Percentiles rank a stretch among this genome's conserved stretches.
Conservation (phyloP, 2,329 filamentous ascomycete species). For the Phaeosphaeria sp. region DNA sequence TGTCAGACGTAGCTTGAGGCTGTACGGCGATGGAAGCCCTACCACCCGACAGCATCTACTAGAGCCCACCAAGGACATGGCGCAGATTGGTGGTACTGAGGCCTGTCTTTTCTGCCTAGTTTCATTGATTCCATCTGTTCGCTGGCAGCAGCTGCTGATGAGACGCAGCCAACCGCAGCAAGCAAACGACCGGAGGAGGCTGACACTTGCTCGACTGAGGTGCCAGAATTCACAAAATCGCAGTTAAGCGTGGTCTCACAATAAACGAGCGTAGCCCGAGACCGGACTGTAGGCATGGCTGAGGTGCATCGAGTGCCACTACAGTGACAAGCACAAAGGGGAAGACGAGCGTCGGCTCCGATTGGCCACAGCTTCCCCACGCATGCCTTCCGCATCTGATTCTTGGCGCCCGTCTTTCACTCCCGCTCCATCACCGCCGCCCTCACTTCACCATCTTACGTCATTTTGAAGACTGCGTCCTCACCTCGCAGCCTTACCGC, state of each 20-base stretch:
- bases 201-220: background rate
- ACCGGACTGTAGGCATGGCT: background rate
- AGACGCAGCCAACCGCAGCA: background rate
- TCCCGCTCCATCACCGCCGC: conserved; percentile 4
- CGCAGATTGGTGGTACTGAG: background rate
- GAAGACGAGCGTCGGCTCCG: conserved; percentile 3
- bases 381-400: conserved; percentile 6
- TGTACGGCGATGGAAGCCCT: background rate
- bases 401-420: conserved; percentile 10
- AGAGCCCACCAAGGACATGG: background rate
- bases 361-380: conserved; percentile 9
- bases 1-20: background rate
- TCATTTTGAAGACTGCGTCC: conserved; percentile 7
- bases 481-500: conserved; percentile 9
- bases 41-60: background rate
- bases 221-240: background rate
- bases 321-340: background rate
- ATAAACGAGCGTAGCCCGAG: background rate
- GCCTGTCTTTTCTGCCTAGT: background rate
- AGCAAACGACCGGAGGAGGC: background rate
- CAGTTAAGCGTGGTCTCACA: background rate
- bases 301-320: background rate
- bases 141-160: background rate
- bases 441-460: conserved; percentile 9
- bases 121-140: background rate